Evolutionary conservation across 495 filamentous ascomycete species (phyloP).

Genomic region (Penicillium egyptiacum): DNA sequence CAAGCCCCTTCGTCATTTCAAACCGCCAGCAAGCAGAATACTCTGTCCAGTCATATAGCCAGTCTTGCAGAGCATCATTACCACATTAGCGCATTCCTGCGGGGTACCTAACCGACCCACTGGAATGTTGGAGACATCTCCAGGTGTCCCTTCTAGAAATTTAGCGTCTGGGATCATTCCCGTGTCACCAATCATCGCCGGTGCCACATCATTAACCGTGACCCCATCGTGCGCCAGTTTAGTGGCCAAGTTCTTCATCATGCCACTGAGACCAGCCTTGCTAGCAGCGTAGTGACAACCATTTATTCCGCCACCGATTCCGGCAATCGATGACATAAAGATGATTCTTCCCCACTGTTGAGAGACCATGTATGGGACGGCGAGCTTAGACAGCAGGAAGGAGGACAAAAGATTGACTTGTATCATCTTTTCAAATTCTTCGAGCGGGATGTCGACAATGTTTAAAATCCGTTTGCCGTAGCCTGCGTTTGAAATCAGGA

Average conservation of each 20-base stretch:
- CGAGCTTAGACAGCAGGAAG: constrained; percentile 63
- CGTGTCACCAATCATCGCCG: constrained; percentile 70
- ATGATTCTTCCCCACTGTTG: constrained; percentile 65
- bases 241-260: constrained; percentile 64
- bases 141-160: constrained; percentile 43
- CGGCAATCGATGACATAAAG: constrained; percentile 67
- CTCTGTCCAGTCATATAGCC: constrained; percentile 69
- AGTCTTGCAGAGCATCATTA: constrained; percentile 65
- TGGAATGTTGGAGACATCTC: constrained; percentile 56
- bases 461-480: constrained; percentile 50
- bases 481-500: constrained; percentile 60
- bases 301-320: constrained; percentile 63
- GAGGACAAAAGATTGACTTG: constrained; percentile 64
- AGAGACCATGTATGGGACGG: constrained; percentile 61
- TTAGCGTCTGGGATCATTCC: constrained; percentile 59
- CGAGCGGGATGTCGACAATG: constrained; percentile 52
- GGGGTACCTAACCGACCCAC: constrained; percentile 61
- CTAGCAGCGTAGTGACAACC: constrained; percentile 68
- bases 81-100: constrained; percentile 65
- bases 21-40: constrained; percentile 56
- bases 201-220: constrained; percentile 73
- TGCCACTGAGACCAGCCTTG: constrained; percentile 62
- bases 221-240: constrained; percentile 61
- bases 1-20: constrained; percentile 32
- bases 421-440: constrained; percentile 67